phyloP scores from a whole-genome alignment of 805 yeast genomes.

The Candida broadrunensis region DNA sequence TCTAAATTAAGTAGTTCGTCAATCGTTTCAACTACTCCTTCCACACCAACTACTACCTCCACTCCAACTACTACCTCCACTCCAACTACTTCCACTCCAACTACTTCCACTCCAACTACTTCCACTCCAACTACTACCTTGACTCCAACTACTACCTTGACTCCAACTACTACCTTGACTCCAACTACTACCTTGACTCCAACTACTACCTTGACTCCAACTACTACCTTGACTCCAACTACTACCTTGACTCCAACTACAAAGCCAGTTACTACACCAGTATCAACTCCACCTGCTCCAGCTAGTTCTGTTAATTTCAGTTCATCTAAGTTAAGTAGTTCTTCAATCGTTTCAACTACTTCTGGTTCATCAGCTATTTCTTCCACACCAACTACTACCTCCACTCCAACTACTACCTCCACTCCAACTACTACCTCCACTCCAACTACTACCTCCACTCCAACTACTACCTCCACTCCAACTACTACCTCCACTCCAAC shows the following conservation, averaged over 20 bases:
- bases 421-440: too few species aligned
- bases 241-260: neutral
- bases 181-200: slow-evolving; percentile 11
- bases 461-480: too few species aligned
- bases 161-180: slow-evolving; percentile 10
- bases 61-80: slow-evolving; percentile 4
- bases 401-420: too few species aligned
- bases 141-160: slow-evolving; percentile 1
- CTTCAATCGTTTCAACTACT: too few species aligned
- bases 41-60: slow-evolving; percentile 6
- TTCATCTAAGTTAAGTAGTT: too few species aligned
- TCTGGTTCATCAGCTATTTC: too few species aligned
- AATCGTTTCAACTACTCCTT: neutral
- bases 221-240: slow-evolving; percentile 16
- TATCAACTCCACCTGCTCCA: slow-evolving; percentile 1
- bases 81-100: neutral
- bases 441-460: too few species aligned
- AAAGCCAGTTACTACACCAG: neutral
- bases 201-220: neutral
- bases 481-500: too few species aligned
- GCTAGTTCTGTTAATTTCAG: slow-evolving; percentile 1
- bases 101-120: neutral
- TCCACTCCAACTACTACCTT: slow-evolving; percentile 2
- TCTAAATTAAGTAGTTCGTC: neutral
- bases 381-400: too few species aligned